Evolutionary conservation across 257 asterid species (phyloP).

Genomic region (Henckelia pumila): DNA sequence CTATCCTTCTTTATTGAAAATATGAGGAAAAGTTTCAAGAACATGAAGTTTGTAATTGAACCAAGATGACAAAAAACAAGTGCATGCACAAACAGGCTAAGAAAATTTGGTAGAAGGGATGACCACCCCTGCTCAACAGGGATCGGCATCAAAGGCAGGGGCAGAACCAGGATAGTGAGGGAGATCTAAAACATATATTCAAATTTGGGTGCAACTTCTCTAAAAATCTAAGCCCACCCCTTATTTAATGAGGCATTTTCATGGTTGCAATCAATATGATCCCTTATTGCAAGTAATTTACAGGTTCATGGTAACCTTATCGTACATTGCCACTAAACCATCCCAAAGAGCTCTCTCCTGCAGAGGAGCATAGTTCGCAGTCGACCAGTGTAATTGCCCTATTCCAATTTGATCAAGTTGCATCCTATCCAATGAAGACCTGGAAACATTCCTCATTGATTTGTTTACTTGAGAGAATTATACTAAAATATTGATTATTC

Average conservation of each 20-base stretch:
- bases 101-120: neutral
- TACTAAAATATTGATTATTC: neutral
- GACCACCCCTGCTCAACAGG: neutral
- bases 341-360: conserved; percentile 97
- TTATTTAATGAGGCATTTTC: neutral
- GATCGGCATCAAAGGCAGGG: neutral
- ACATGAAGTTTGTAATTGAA: neutral
- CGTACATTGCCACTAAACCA: conserved; percentile 99
- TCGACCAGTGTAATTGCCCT: conserved; percentile 96
- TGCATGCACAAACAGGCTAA: neutral
- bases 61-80: neutral
- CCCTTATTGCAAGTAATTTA: neutral
- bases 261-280: neutral
- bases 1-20: neutral
- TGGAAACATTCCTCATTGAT: conserved; percentile 28
- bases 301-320: conserved; percentile 61
- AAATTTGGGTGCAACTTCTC: too few species aligned
- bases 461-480: neutral
- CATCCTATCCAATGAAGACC: conserved; percentile 77
- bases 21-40: neutral
- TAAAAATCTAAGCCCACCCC: neutral
- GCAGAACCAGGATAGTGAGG: neutral
- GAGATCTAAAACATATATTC: neutral
- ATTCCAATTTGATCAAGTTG: conserved; percentile 81
- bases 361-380: conserved; percentile 93